Conservation (phyloP, 495 filamentous ascomycete species). For the Neurospora discreta region DNA sequence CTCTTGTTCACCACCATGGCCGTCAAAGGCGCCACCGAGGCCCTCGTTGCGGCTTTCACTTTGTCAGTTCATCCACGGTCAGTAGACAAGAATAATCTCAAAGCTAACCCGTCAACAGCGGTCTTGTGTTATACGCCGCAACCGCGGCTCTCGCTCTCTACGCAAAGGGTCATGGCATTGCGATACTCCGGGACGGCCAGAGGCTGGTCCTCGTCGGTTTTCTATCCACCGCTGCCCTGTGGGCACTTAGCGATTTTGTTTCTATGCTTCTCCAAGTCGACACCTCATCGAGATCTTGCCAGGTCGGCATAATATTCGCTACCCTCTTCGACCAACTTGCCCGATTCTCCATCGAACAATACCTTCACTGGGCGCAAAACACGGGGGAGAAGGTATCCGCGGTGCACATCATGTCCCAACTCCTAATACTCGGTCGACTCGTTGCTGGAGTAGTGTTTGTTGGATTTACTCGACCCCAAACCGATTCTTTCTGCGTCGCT, state of each 20-base stretch:
- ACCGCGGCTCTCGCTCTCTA: constrained; percentile 40
- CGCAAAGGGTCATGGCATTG: constrained; percentile 36
- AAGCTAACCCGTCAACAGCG: constrained; percentile 19
- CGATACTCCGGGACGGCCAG: constrained; percentile 44
- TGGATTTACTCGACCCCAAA: constrained; percentile 37
- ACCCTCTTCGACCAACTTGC: constrained; percentile 43
- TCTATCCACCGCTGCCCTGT: constrained; percentile 37
- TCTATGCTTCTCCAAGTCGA: constrained; percentile 31
- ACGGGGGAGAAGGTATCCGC: constrained; percentile 18
- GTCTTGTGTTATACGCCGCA: constrained; percentile 41
- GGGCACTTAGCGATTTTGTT: constrained; percentile 40
- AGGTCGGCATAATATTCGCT: constrained; percentile 36
- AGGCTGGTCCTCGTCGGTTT: constrained; percentile 52
- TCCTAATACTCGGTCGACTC: constrained; percentile 33
- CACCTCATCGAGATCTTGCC: constrained; percentile 32
- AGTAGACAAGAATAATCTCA: constrained; percentile 1
- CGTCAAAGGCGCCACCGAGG: constrained; percentile 35
- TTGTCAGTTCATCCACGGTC: constrained; percentile 29
- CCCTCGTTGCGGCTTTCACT: constrained; percentile 41
- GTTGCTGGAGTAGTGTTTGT: constrained; percentile 37
- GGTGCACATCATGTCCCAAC: constrained; percentile 26
- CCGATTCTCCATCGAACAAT: constrained; percentile 39
- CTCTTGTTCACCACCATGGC: constrained; percentile 30
- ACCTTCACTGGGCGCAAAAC: constrained; percentile 37
- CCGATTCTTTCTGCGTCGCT: constrained; percentile 38